These are phyloP conservation scores for Linnemannia schmuckeri DNA, from an alignment of 192 early-diverging fungal genomes.

Conservation along the genomic window DNA sequence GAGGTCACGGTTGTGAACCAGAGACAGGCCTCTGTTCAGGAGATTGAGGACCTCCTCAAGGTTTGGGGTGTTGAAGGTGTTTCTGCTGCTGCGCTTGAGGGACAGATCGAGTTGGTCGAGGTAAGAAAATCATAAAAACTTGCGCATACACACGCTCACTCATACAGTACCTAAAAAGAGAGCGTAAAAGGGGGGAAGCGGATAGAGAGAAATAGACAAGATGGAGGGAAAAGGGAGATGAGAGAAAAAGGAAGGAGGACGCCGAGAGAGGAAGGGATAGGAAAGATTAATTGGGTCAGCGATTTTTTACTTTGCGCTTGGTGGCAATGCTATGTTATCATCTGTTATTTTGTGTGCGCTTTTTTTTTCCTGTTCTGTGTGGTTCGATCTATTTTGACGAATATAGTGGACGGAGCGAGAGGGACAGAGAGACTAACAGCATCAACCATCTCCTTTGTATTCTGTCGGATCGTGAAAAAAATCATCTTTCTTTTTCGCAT, in stretches of 20 bases:
- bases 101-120: constrained; percentile 58
- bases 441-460: neutral
- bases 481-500: constrained; percentile 61
- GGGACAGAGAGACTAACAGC: neutral
- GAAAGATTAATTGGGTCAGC: neutral
- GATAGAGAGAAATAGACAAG: neutral
- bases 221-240: neutral
- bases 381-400: neutral
- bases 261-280: neutral
- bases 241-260: constrained; percentile 8
- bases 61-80: constrained; percentile 72
- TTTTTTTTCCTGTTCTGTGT: constrained; percentile 11
- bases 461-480: constrained; percentile 23
- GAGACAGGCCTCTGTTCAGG: constrained; percentile 59
- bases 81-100: constrained; percentile 50
- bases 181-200: neutral
- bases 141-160: neutral
- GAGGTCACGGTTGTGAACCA: constrained; percentile 63
- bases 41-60: constrained; percentile 61
- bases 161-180: neutral
- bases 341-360: neutral
- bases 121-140: constrained; percentile 20
- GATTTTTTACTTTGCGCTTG: neutral
- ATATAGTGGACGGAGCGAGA: neutral
- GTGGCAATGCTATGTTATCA: neutral